Conservation (phyloP, 148 eudicot species). For the Nepenthes gracilis region DNA sequence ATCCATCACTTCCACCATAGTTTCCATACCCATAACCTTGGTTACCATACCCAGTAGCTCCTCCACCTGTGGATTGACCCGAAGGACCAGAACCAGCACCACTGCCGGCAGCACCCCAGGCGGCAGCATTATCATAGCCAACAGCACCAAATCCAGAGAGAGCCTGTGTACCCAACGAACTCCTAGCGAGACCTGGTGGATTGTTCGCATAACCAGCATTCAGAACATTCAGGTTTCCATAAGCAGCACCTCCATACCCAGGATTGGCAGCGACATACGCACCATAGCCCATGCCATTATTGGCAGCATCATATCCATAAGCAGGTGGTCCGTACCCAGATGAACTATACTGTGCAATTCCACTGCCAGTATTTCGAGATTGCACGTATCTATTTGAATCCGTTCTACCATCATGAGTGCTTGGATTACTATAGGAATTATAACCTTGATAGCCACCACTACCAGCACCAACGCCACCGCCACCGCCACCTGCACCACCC, state of each 20-base stretch:
- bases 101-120: constrained; percentile 47
- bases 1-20: constrained; percentile 22
- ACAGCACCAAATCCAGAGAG: constrained; percentile 56
- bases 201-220: constrained; percentile 59
- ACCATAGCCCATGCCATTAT: constrained; percentile 49
- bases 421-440: constrained; percentile 51
- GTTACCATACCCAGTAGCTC: constrained; percentile 60
- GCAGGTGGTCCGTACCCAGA: constrained; percentile 68
- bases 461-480: too few species aligned
- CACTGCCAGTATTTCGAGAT: constrained; percentile 61
- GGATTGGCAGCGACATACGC: constrained; percentile 59
- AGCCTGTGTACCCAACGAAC: constrained; percentile 59
- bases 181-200: constrained; percentile 43
- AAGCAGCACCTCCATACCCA: constrained; percentile 60
- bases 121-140: constrained; percentile 55
- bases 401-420: constrained; percentile 58
- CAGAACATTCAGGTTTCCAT: constrained; percentile 59
- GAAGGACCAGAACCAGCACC: constrained; percentile 21
- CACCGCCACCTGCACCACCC: neutral
- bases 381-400: constrained; percentile 75
- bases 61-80: constrained; percentile 56
- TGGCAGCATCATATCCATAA: constrained; percentile 73
- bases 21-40: constrained; percentile 79
- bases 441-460: constrained; percentile 53
- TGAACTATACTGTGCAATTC: constrained; percentile 61